Conservation (phyloP, 768 basidiomycete genomes). For the Leccinum subgranulosum region DNA sequence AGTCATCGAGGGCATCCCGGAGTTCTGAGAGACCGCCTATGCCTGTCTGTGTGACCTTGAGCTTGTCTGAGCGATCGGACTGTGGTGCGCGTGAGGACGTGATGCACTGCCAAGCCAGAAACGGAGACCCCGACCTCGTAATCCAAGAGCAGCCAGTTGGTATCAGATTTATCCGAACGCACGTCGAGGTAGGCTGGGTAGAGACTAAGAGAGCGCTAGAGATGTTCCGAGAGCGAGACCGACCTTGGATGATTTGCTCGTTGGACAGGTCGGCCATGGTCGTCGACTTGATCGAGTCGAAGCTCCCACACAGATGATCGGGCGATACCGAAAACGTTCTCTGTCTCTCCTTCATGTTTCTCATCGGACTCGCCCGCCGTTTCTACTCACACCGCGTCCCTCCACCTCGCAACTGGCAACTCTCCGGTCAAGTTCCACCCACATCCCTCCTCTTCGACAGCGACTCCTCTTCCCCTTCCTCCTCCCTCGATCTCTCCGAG, state of each 20-base stretch:
- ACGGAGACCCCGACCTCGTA: slow-evolving; percentile 60
- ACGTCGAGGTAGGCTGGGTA: slow-evolving; percentile 80
- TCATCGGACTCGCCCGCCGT: slow-evolving; percentile 14
- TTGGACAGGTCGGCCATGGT: slow-evolving; percentile 79
- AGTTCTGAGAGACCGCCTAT: slow-evolving; percentile 79
- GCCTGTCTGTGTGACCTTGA: slow-evolving; percentile 75
- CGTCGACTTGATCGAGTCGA: neutral
- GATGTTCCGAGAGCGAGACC: slow-evolving; percentile 13
- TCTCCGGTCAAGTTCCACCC: slow-evolving; percentile 32
- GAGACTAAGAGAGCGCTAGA: neutral
- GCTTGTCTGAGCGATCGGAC: slow-evolving; percentile 78
- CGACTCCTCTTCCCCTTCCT: neutral
- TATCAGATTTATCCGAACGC: slow-evolving; percentile 78
- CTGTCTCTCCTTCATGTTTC: slow-evolving; percentile 10
- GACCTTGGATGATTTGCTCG: slow-evolving; percentile 71
- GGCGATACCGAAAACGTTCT: slow-evolving; percentile 18
- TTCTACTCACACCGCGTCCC: slow-evolving; percentile 21
- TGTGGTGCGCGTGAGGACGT: slow-evolving; percentile 25
- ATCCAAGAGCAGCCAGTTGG: slow-evolving; percentile 88
- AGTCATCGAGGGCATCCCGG: slow-evolving; percentile 62
- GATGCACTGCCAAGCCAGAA: slow-evolving; percentile 16
- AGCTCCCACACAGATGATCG: slow-evolving; percentile 7
- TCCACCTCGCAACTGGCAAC: slow-evolving; percentile 29
- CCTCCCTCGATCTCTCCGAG: slow-evolving; percentile 26
- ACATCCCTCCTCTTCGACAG: slow-evolving; percentile 27